Conservation (phyloP, 2,329 filamentous ascomycete genomes). For the Hymenoscyphus occultus region DNA sequence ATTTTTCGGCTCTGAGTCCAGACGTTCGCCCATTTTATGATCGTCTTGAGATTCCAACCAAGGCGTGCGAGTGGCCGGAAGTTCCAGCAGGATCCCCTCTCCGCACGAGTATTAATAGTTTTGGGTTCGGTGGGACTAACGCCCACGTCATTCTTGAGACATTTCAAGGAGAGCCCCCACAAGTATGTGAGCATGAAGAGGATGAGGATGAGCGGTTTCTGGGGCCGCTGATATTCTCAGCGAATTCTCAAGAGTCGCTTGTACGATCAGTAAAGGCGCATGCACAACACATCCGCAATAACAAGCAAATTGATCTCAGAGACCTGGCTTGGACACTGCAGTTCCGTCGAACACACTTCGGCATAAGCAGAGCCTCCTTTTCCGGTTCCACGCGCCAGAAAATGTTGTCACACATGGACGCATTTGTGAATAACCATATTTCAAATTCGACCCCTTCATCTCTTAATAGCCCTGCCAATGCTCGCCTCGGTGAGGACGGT, state of each 20-base stretch:
- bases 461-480: neutral
- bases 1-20: conserved; percentile 37
- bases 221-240: conserved; percentile 18
- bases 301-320: neutral
- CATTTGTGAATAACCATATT: neutral
- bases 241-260: conserved; percentile 14
- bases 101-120: conserved; percentile 22
- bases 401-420: neutral
- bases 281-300: neutral
- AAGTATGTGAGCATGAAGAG: neutral
- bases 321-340: neutral
- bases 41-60: conserved; percentile 3
- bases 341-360: neutral
- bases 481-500: neutral
- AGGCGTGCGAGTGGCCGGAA: conserved; percentile 15
- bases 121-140: conserved; percentile 33
- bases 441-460: neutral
- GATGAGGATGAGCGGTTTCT: neutral
- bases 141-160: conserved; percentile 38
- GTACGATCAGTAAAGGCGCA: neutral
- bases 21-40: conserved; percentile 24
- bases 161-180: neutral
- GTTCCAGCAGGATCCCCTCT: conserved; percentile 7
- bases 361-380: neutral
- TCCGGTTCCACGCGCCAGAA: neutral